Evolutionary conservation across 352 stramenopile genomes (phyloP), one percentile per base, ranked within the genome.

Genomic region (Achlya hypogyna): DNA sequence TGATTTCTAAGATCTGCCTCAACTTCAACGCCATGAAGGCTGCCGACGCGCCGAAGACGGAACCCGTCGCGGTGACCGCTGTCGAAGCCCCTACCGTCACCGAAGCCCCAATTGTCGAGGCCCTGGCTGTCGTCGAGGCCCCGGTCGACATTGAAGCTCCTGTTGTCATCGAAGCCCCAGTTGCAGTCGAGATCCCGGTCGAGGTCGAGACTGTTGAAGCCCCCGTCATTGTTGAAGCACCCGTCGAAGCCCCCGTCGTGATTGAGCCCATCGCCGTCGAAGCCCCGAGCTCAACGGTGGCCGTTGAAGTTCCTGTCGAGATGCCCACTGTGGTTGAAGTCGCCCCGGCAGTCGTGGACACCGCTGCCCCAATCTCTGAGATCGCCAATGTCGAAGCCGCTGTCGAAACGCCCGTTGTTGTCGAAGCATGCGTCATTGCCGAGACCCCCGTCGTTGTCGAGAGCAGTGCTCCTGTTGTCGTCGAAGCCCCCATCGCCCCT

Each of bases 1-100:
- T 56, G 49, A 56, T 56, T 20, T 56, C 49, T 20, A 56, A 56
- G 31, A 56, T 56, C 31, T 56, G 49, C 49, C 31, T 56, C 49
- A 56, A 56, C 31, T 56, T 38, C 25, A n/a, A 31, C 16, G 49
- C 49, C 25, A 56, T 27, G 49, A 56, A 56, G 31, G 25, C 27
- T n/a, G n/a, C n/a, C n/a, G n/a, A n/a, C n/a, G n/a, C n/a, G 12
- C 10, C 51, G 51, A 32, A 38, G 28, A 16, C n/a, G 51, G 25
- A 38, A 8, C 20, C 18, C 23, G 25, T 23, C 20, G 22, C 23
- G 14, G 4, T 27, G 1, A 6, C 27, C 14, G 28, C 38, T 58
- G 51, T 58, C 5, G 20, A 58, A 38, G 51, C 20, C 20, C 51
- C 51, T 2, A 27, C 38, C 20, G 51, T 58, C 16, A 28, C 18